These are phyloP conservation scores for Collybiopsis luxurians DNA, from an alignment of 768 basidiomycete species.

Conservation along the genomic window DNA sequence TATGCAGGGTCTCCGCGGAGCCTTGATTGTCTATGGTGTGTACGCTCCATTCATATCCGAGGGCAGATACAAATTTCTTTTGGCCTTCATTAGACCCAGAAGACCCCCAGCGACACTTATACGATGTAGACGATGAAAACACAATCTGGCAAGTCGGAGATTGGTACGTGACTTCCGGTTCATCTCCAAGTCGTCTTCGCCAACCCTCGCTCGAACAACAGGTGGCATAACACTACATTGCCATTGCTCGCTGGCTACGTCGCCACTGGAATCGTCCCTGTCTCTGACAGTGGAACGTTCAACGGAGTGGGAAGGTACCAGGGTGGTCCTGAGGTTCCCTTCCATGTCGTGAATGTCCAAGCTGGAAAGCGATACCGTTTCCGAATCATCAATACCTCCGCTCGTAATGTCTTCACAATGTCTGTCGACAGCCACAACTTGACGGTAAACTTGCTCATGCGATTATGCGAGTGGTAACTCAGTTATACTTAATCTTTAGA, in stretches of 20 bases:
- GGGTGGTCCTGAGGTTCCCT: conserved; percentile 30
- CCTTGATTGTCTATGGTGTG: conserved; percentile 30
- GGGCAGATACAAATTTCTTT: neutral
- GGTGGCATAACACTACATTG: conserved; percentile 31
- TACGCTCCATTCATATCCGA: conserved; percentile 6
- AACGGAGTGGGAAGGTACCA: conserved; percentile 33
- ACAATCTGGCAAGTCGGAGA: conserved; percentile 1
- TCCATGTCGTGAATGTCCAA: conserved; percentile 26
- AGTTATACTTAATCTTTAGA: conserved; percentile 8
- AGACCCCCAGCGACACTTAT: conserved; percentile 37
- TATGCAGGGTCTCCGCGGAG: conserved; percentile 28
- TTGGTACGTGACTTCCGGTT: neutral
- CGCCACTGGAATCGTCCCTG: conserved; percentile 24
- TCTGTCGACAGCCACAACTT: conserved; percentile 36
- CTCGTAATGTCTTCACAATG: conserved; percentile 33
- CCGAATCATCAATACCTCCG: conserved; percentile 44
- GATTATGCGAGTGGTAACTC: conserved; percentile 13
- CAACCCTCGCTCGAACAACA: no score
- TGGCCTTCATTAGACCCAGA: conserved; percentile 22
- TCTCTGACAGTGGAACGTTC: conserved; percentile 29
- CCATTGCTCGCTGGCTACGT: conserved; percentile 21
- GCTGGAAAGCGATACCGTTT: conserved; percentile 37
- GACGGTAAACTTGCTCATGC: conserved; percentile 21
- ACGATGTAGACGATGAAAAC: conserved; percentile 41
- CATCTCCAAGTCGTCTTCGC: neutral